A percentile compares a stretch with the other conserved stretches of the same genome.
phyloP scores from a whole-genome alignment of 2,329 filamentous ascomycete species.

The Colletotrichum cordylinicola region DNA sequence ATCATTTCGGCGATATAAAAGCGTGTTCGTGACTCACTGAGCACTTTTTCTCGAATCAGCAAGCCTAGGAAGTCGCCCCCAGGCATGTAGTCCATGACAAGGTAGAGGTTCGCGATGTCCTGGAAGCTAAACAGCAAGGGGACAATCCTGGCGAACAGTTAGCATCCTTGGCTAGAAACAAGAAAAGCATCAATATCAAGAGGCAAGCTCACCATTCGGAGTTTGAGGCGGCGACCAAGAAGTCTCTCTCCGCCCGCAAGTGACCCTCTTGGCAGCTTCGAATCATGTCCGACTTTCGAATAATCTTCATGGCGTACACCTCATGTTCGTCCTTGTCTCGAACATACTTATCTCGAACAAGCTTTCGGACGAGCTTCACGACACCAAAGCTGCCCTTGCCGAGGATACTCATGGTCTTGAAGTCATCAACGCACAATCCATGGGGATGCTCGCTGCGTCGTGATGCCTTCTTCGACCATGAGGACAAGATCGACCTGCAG shows the following conservation, averaged over 20 bases:
- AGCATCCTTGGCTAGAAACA: neutral
- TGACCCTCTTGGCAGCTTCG: slow-evolving; percentile 92
- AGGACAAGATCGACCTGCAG: neutral
- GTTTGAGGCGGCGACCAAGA: slow-evolving; percentile 87
- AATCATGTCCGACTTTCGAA: slow-evolving; percentile 92
- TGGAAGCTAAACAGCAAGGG: slow-evolving; percentile 90
- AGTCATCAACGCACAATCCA: slow-evolving; percentile 54
- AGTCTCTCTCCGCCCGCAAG: slow-evolving; percentile 87
- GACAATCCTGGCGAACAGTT: slow-evolving; percentile 69
- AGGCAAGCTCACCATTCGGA: slow-evolving; percentile 68
- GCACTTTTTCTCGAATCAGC: slow-evolving; percentile 81
- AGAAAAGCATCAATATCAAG: slow-evolving; percentile 4
- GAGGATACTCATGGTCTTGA: slow-evolving; percentile 80
- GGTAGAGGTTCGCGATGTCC: slow-evolving; percentile 81
- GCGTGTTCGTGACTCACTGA: slow-evolving; percentile 78
- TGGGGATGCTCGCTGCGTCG: neutral
- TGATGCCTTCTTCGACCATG: neutral
- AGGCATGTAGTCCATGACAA: slow-evolving; percentile 98
- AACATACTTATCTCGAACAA: neutral
- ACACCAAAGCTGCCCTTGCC: slow-evolving; percentile 96
- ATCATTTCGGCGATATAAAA: slow-evolving; percentile 98
- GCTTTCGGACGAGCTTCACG: slow-evolving; percentile 81
- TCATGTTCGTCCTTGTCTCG: slow-evolving; percentile 37
- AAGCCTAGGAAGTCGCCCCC: slow-evolving; percentile 92
- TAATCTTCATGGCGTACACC: slow-evolving; percentile 96